Conservation (phyloP, 371 early-diverging fungal species). For the Zychaea mexicana region DNA sequence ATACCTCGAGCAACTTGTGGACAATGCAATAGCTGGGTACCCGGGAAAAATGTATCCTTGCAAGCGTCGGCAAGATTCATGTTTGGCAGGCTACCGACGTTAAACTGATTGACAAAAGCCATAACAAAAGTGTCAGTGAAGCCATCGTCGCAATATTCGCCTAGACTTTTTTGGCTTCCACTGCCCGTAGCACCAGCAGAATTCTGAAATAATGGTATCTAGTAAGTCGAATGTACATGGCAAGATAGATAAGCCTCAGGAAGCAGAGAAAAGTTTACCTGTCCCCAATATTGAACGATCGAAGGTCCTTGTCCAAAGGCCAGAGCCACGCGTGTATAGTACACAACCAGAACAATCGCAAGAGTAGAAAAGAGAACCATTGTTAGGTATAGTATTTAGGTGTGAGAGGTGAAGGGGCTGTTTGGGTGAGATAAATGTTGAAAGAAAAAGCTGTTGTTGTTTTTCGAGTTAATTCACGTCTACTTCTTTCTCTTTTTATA, state of each 20-base stretch:
- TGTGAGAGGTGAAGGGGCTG: no score
- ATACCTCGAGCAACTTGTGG: constrained; percentile 58
- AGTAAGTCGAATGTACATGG: no score
- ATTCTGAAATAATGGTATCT: constrained; percentile 27
- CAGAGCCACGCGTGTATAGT: not conserved
- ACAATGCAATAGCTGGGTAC: constrained; percentile 56
- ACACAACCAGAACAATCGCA: not conserved
- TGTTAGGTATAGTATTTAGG: no score
- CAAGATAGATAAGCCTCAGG: not conserved
- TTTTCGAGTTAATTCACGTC: no score
- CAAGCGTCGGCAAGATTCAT: constrained; percentile 69
- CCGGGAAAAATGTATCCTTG: constrained; percentile 43
- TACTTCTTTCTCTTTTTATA: no score
- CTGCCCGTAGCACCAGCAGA: constrained; percentile 27
- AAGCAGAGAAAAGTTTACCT: constrained; percentile 11
- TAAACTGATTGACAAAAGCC: constrained; percentile 62
- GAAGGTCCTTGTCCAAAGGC: not conserved
- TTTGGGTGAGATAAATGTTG: no score
- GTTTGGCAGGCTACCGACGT: constrained; percentile 44
- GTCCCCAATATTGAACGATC: constrained; percentile 9
- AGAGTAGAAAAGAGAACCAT: not conserved
- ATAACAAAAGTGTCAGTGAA: constrained; percentile 58
- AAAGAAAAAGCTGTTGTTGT: no score
- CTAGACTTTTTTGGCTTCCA: constrained; percentile 42
- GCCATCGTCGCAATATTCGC: constrained; percentile 57